phyloP scores from a whole-genome alignment of 1,284 basidiomycete genomes.

The Malassezia psittaci region DNA sequence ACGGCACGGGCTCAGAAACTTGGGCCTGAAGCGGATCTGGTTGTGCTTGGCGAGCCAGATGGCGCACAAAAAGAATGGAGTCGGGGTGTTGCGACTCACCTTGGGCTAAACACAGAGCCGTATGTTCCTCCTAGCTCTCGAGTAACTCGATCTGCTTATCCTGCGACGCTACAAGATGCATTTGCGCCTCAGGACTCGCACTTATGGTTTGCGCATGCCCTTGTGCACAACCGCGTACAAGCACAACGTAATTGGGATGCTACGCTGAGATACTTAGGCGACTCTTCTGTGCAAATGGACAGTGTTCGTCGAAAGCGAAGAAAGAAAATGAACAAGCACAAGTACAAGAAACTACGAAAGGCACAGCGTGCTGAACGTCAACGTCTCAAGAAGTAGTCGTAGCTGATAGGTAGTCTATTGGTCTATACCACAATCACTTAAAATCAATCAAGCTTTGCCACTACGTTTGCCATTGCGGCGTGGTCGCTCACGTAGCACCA shows the following conservation, averaged over 20 bases:
- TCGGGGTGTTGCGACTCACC: conserved; percentile 38
- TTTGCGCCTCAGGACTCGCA: conserved; percentile 32
- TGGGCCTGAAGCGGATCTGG: conserved; percentile 42
- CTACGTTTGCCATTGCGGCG: conserved; percentile 64
- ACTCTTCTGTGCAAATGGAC: conserved; percentile 31
- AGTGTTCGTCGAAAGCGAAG: conserved; percentile 44
- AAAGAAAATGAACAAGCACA: conserved; percentile 48
- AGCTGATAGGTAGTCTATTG: too few relatives aligned
- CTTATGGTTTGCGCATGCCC: conserved; percentile 39
- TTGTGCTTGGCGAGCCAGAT: conserved; percentile 41
- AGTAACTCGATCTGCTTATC: background rate
- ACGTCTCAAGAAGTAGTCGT: conserved; percentile 32
- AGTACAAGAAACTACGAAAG: conserved; percentile 47
- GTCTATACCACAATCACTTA: conserved; percentile 1
- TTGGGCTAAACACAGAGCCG: conserved; percentile 36
- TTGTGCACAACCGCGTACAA: conserved; percentile 37
- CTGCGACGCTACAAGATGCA: background rate
- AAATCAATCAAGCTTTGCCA: conserved; percentile 24
- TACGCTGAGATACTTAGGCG: conserved; percentile 26
- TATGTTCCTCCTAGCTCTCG: conserved; percentile 28
- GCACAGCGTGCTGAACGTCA: conserved; percentile 40
- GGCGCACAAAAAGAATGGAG: conserved; percentile 37
- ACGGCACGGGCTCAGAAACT: conserved; percentile 33
- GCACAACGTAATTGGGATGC: conserved; percentile 35
- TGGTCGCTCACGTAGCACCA: conserved; percentile 79